These are phyloP conservation scores for Wickerhamiella kurtzmanii DNA, from an alignment of 805 yeast genomes.

Conservation along the genomic window DNA sequence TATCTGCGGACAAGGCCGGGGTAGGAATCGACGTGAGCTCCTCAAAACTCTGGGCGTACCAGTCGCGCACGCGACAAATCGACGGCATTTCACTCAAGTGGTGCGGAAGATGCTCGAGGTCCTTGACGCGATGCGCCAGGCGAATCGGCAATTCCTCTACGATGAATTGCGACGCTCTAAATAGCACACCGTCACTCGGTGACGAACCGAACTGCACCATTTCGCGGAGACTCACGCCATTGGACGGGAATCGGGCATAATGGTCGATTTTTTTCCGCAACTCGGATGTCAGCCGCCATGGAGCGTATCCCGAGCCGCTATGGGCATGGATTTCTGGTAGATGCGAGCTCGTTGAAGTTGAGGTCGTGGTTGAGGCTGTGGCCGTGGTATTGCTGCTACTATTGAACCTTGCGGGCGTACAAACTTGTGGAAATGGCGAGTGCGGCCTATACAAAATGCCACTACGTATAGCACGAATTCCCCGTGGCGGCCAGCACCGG, in stretches of 20 bases:
- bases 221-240: slow-evolving; percentile 71
- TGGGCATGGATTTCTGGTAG: background rate
- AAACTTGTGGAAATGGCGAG: too few species aligned
- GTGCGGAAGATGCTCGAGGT: slow-evolving; percentile 65
- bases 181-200: slow-evolving; percentile 66
- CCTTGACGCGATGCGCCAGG: slow-evolving; percentile 73
- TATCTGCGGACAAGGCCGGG: slow-evolving; percentile 37
- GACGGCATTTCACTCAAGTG: slow-evolving; percentile 63
- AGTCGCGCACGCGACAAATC: slow-evolving; percentile 60
- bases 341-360: too few species aligned
- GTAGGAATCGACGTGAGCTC: slow-evolving; percentile 51
- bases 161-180: slow-evolving; percentile 70
- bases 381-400: too few species aligned
- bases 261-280: slow-evolving; percentile 44
- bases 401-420: too few species aligned
- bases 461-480: too few species aligned
- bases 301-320: background rate
- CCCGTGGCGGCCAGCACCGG: background rate
- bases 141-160: slow-evolving; percentile 81
- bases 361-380: too few species aligned
- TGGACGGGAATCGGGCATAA: slow-evolving; percentile 64
- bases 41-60: slow-evolving; percentile 87
- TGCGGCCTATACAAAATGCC: too few species aligned
- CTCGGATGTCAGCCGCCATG: slow-evolving; percentile 20
- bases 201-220: slow-evolving; percentile 84